Evolutionary conservation across 2,329 filamentous ascomycete species (phyloP).

Genomic region (Aureobasidium subglaciale): DNA sequence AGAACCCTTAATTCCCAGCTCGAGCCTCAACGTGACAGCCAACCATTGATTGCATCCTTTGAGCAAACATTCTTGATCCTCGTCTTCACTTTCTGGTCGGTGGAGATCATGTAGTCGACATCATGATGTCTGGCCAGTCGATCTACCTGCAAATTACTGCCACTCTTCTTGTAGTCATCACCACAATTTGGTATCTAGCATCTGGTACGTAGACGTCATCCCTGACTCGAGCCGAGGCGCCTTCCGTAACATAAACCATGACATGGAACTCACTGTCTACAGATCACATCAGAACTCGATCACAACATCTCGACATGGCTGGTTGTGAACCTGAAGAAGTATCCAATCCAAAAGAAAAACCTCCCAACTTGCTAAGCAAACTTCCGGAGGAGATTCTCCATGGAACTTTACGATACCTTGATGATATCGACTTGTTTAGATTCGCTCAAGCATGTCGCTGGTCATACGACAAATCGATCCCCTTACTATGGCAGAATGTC

Average conservation of each 20-base stretch:
- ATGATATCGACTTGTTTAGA: slow-evolving; percentile 25
- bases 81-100: too few relatives aligned
- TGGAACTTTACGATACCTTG: slow-evolving; percentile 32
- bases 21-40: background rate
- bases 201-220: slow-evolving; percentile 2
- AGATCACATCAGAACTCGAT: too few relatives aligned
- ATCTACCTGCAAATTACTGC: background rate
- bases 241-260: background rate
- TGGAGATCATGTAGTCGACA: background rate
- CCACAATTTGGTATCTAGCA: background rate
- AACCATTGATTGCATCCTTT: background rate
- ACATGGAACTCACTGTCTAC: background rate
- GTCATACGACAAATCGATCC: slow-evolving; percentile 31
- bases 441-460: slow-evolving; percentile 31
- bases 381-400: slow-evolving; percentile 38
- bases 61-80: background rate
- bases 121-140: background rate
- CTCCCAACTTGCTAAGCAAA: background rate
- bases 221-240: background rate
- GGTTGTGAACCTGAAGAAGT: too few relatives aligned
- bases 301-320: too few relatives aligned
- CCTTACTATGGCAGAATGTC: slow-evolving; percentile 35
- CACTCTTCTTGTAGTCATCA: background rate
- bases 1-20: background rate
- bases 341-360: too few relatives aligned